phyloP scores from a whole-genome alignment of 208 protist genomes.

The Borovskyia barvae region DNA sequence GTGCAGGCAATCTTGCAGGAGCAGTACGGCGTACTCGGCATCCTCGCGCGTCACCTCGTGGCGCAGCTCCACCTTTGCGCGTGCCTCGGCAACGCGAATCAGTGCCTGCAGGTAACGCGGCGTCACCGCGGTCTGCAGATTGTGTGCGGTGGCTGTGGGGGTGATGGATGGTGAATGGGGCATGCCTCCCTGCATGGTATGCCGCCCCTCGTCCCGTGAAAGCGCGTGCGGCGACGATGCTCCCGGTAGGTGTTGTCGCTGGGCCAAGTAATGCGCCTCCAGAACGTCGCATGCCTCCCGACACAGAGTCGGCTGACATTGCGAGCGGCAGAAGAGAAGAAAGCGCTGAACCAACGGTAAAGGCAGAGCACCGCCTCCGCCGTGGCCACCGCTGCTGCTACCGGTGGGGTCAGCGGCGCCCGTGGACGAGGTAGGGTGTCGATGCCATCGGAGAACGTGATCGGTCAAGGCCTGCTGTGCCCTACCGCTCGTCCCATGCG shows the following conservation, averaged over 20 bases:
- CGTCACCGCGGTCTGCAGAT: constrained; percentile 83
- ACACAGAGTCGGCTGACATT: constrained; percentile 66
- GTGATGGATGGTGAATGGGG: no score
- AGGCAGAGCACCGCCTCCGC: constrained; percentile 35
- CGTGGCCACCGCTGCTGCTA: not conserved
- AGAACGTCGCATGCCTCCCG: constrained; percentile 60
- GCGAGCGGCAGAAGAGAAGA: constrained; percentile 57
- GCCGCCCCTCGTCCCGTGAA: no score
- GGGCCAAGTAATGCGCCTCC: constrained; percentile 58
- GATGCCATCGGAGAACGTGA: constrained; percentile 94
- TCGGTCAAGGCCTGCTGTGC: constrained; percentile 73
- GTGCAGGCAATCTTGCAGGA: constrained; percentile 78
- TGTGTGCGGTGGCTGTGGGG: no score
- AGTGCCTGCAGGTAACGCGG: constrained; percentile 95
- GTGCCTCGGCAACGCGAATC: constrained; percentile 91
- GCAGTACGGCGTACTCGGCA: constrained; percentile 88
- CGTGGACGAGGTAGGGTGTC: not conserved
- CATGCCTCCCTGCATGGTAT: no score
- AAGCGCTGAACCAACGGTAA: constrained; percentile 66
- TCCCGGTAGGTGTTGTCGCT: constrained; percentile 37
- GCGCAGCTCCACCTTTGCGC: constrained; percentile 91
- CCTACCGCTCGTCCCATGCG: constrained; percentile 15
- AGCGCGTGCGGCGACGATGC: no score
- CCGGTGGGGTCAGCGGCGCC: not conserved
- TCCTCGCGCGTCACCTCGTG: constrained; percentile 89